phyloP scores from a whole-genome alignment of 1,284 basidiomycete genomes.

The Sporisorium sorghi region DNA sequence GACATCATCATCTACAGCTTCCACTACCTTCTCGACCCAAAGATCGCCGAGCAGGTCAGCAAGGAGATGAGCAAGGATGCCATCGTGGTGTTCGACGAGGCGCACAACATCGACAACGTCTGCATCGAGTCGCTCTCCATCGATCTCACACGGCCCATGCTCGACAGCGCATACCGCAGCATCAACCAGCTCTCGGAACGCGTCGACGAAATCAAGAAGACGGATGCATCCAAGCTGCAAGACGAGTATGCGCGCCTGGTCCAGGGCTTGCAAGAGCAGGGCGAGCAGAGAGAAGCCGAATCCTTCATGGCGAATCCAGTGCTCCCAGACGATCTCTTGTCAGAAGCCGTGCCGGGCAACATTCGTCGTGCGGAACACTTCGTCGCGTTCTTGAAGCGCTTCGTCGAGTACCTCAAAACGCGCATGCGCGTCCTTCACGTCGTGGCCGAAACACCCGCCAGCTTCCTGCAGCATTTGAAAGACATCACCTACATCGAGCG shows the following conservation, averaged over 20 bases:
- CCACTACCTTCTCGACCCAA: conserved; percentile 97
- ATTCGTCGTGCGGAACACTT: conserved; percentile 99
- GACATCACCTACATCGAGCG: conserved; percentile 99
- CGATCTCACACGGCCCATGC: conserved; percentile 97
- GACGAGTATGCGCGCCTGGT: conserved; percentile 98
- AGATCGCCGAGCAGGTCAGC: conserved; percentile 98
- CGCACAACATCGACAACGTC: conserved; percentile 99
- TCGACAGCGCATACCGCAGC: conserved; percentile 92
- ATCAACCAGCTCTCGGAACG: conserved; percentile 87
- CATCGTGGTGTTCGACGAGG: conserved; percentile 99
- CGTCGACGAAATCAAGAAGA: conserved; percentile 96
- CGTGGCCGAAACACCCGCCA: conserved; percentile 98
- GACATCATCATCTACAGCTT: conserved; percentile 99
- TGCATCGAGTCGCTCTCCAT: conserved; percentile 99
- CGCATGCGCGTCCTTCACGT: conserved; percentile 98
- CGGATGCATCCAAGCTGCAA: conserved; percentile 91
- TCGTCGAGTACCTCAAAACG: conserved; percentile 99
- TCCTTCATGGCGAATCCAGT: conserved; percentile 87
- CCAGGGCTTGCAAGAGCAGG: conserved; percentile 82
- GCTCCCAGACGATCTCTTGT: conserved; percentile 91
- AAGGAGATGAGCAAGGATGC: conserved; percentile 97
- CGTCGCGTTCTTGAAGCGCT: conserved; percentile 95
- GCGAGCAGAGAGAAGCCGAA: conserved; percentile 78
- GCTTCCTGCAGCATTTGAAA: conserved; percentile 97
- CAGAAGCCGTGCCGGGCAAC: conserved; percentile 96